These are phyloP conservation scores for Bipolaris bicolor DNA, from an alignment of 2,329 filamentous ascomycete species.

Conservation along the genomic window DNA sequence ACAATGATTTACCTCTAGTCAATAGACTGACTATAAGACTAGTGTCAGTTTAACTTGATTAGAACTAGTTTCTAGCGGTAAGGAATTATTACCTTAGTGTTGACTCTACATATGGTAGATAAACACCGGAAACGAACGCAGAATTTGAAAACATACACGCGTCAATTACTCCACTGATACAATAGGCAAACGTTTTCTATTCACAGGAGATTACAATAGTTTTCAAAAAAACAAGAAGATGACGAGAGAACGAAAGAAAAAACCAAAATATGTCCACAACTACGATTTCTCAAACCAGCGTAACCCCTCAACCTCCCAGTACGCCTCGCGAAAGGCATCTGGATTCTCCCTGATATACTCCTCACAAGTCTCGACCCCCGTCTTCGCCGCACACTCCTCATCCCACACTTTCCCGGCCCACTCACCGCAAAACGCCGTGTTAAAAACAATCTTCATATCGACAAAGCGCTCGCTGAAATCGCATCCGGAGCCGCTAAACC, in stretches of 20 bases:
- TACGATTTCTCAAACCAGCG: constrained; percentile 33
- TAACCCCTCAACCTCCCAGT: constrained; percentile 45
- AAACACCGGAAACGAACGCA: no score
- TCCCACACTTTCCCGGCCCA: constrained; percentile 66
- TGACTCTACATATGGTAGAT: no score
- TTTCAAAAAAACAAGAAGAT: no score
- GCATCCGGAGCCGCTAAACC: constrained; percentile 48
- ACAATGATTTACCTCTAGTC: no score
- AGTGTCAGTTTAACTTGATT: no score
- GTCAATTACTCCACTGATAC: no score
- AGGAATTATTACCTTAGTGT: no score
- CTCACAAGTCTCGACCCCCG: constrained; percentile 56
- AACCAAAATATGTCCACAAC: neutral
- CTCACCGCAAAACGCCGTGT: constrained; percentile 60
- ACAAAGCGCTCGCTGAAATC: constrained; percentile 54
- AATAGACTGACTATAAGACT: no score
- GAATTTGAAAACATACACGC: no score
- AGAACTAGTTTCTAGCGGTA: no score
- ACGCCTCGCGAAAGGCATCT: constrained; percentile 38
- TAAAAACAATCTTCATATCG: constrained; percentile 50
- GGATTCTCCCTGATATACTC: constrained; percentile 42
- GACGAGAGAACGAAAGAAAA: neutral
- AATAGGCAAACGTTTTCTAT: no score
- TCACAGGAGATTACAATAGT: no score
- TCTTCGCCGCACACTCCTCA: constrained; percentile 34